Evolutionary conservation across 164 flowering plant genomes (phyloP).

Genomic region (Piper longum): DNA sequence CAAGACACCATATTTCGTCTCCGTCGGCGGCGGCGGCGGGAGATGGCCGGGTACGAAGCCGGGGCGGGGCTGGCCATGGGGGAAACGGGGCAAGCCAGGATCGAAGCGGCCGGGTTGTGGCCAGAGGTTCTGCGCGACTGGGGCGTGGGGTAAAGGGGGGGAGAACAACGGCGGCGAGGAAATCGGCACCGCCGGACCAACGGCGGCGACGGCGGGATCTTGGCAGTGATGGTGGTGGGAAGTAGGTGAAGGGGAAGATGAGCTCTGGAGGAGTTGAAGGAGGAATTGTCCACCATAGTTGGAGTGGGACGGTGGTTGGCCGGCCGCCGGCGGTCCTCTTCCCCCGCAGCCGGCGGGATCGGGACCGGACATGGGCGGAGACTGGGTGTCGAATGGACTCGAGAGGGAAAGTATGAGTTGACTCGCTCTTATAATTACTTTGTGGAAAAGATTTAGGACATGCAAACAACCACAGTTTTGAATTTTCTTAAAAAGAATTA

Average conservation of each 20-base stretch:
- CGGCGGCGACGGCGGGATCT: slow-evolving; percentile 82
- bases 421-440: too few relatives aligned
- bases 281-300: too few relatives aligned
- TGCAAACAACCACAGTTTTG: too few relatives aligned
- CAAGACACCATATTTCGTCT: neutral
- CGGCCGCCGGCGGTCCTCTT: too few relatives aligned
- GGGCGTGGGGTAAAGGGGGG: slow-evolving; percentile 7
- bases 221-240: slow-evolving; percentile 6
- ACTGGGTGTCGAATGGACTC: too few relatives aligned
- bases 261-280: too few relatives aligned
- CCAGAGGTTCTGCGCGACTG: slow-evolving; percentile 15
- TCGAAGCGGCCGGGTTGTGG: slow-evolving; percentile 7
- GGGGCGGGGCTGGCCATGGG: neutral
- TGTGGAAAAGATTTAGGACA: too few relatives aligned
- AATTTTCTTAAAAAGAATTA: too few relatives aligned
- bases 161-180: slow-evolving; percentile 4
- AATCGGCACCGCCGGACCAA: slow-evolving; percentile 40
- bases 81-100: neutral
- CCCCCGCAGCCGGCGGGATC: too few relatives aligned
- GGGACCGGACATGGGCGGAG: too few relatives aligned
- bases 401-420: too few relatives aligned
- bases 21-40: neutral
- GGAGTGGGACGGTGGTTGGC: too few relatives aligned
- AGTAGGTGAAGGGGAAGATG: neutral
- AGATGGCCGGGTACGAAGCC: neutral